Base-by-base conservation (phyloP, 495 filamentous ascomycete genomes). In the Penicillium pulvis region DNA sequence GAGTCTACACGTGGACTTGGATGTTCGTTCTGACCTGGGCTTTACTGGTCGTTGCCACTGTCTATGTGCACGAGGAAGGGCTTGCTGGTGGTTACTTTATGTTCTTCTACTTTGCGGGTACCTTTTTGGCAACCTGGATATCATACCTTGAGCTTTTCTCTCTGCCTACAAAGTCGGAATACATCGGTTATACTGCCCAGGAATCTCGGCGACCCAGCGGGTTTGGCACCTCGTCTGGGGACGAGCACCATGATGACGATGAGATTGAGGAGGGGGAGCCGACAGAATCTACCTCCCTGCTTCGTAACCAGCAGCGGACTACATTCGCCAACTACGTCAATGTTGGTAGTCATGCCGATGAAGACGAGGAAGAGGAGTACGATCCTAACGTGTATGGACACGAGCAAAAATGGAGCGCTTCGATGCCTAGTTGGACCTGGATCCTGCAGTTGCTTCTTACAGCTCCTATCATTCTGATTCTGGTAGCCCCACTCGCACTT, bases 401-500 rank as follows among this genome's bases (percentile, higher is more conserved):
- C 46, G 93, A 98, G 65, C 94, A 98, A 67, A 65, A 80, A 4
- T 98, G 94, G 94, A 93, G 89, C 59, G 83, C 81, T 24, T 78
- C 81, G 20, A 69, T 98, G 41, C 93, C 91, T 1, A 81, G 80
- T 30, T 96, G 88, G 88, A 83, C 87, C 23, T 98, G 94, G 94
- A 69, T 93, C 35, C 61, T 93, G 19, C 91, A 98, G 68, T 90
- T 97, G 60, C 75, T 98, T 6, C 62, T 97, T 39, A 78, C 91
- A 11, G 87, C 84, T 0, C 92, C 93, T 2, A 83, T 97, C 45
- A 79, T 83, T 39, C 78, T 96, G 56, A 86, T 91, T 28, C 66
- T 98, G 17, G 67, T 87, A 19, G 91, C 83, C 19, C 88, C 94
- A 58, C 78, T 92, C 23, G 86, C 81, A 23, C 80, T 98, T 8